Evolutionary conservation across 2,329 filamentous ascomycete genomes (phyloP).

Genomic region (Diaporthe helianthi): DNA sequence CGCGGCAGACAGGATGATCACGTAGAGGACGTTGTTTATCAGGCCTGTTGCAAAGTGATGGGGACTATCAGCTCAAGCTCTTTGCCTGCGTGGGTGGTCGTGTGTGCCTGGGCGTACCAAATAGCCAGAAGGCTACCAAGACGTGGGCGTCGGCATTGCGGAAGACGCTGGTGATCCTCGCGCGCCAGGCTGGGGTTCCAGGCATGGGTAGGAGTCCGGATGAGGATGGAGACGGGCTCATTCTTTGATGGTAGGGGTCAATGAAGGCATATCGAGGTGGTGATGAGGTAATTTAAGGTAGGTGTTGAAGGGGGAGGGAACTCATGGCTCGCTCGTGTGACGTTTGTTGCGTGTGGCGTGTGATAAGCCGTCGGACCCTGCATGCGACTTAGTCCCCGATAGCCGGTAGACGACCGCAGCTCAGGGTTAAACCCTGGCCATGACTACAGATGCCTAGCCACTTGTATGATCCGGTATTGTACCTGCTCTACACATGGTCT

Average conservation of each 20-base stretch:
- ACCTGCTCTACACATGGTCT: neutral
- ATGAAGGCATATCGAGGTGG: neutral
- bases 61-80: conserved; percentile 3
- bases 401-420: neutral
- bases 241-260: no score
- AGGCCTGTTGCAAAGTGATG: conserved; percentile 62
- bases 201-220: conserved; percentile 63
- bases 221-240: conserved; percentile 49
- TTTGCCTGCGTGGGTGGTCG: neutral
- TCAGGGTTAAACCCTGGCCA: neutral
- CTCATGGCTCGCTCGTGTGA: conserved; percentile 9
- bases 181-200: conserved; percentile 66
- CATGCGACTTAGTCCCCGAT: neutral
- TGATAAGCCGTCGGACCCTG: conserved; percentile 11
- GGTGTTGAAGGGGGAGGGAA: neutral
- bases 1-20: conserved; percentile 93
- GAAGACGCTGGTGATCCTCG: conserved; percentile 69
- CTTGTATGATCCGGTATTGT: no score
- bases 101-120: conserved; percentile 67
- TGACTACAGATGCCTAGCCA: no score
- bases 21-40: conserved; percentile 98
- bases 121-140: conserved; percentile 87
- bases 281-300: no score
- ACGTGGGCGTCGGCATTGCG: conserved; percentile 74
- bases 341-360: neutral